These are phyloP conservation scores for Zoysia matrella DNA, from an alignment of 202 grass and related monocot genomes.

Conservation along the genomic window DNA sequence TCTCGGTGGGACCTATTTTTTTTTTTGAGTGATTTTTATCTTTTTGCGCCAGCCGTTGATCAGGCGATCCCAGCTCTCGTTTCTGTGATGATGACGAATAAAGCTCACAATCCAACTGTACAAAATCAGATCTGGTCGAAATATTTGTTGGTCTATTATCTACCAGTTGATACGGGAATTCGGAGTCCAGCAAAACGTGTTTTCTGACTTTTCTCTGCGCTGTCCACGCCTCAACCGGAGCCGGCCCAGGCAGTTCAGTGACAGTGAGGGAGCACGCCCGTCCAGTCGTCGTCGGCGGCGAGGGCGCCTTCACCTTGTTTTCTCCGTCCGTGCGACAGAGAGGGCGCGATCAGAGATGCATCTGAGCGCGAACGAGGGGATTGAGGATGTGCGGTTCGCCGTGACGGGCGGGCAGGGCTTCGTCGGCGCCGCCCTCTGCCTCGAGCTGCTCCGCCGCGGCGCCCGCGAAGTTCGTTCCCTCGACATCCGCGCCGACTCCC, in stretches of 20 bases:
- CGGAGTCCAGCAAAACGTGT: background rate
- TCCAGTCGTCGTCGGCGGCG: background rate
- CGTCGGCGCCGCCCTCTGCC: slow-evolving; percentile 76
- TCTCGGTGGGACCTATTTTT: slow-evolving; percentile 62
- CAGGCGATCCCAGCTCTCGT: background rate
- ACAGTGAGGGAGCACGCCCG: background rate
- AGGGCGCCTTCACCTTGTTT: background rate
- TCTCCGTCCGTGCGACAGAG: background rate
- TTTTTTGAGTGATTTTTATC: background rate
- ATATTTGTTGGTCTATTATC: background rate
- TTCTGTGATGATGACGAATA: background rate
- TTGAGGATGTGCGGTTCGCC: slow-evolving; percentile 66
- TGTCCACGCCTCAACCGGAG: background rate
- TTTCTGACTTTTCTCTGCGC: background rate
- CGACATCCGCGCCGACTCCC: slow-evolving; percentile 63
- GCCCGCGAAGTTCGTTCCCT: slow-evolving; percentile 82
- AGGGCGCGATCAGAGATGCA: slow-evolving; percentile 27
- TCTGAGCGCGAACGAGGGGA: slow-evolving; percentile 68
- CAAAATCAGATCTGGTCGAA: too few relatives aligned
- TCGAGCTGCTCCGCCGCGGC: slow-evolving; percentile 73
- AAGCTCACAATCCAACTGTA: background rate
- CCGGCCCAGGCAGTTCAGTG: background rate
- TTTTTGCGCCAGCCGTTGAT: background rate
- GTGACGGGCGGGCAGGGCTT: slow-evolving; percentile 85
- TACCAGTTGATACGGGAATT: background rate